phyloP scores from a whole-genome alignment of 176 grass and related monocot genomes.

The Rhynchospora tenuis region DNA sequence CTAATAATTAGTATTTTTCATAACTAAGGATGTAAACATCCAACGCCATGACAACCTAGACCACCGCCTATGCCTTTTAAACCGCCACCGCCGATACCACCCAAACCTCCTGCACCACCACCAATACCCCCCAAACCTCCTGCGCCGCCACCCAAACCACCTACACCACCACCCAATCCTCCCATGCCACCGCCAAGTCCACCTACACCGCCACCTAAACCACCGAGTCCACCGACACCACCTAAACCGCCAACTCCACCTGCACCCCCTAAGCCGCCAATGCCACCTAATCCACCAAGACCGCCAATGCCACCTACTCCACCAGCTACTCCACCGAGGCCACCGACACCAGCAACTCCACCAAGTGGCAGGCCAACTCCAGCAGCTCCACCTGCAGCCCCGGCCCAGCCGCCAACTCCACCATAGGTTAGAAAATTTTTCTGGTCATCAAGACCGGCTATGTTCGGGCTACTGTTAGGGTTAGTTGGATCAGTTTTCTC shows the following conservation, averaged over 20 bases:
- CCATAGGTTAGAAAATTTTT: slow-evolving; percentile 13
- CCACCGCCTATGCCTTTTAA: not conserved
- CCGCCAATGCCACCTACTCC: not conserved
- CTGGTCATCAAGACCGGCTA: not conserved
- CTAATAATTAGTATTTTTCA: not conserved
- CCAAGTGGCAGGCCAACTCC: slow-evolving; percentile 7
- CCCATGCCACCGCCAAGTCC: not conserved
- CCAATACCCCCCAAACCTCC: not conserved
- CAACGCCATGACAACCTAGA: not conserved
- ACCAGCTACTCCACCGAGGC: not conserved
- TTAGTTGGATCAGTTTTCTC: not conserved
- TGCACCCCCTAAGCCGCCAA: not conserved
- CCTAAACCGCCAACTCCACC: slow-evolving; percentile 10
- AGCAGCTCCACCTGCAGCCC: slow-evolving; percentile 9
- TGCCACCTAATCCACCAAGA: not conserved
- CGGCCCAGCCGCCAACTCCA: slow-evolving; percentile 19
- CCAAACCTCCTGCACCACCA: not conserved
- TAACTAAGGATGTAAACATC: not conserved
- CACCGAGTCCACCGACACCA: not conserved
- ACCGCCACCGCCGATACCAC: not conserved
- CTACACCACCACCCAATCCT: not conserved
- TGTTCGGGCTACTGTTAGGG: not conserved
- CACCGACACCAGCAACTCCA: slow-evolving; percentile 8
- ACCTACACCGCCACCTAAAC: not conserved
- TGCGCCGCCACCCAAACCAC: not conserved